These are phyloP conservation scores for Caryopteris hybrid DNA, from an alignment of 305 asterid genomes.

Conservation along the genomic window DNA sequence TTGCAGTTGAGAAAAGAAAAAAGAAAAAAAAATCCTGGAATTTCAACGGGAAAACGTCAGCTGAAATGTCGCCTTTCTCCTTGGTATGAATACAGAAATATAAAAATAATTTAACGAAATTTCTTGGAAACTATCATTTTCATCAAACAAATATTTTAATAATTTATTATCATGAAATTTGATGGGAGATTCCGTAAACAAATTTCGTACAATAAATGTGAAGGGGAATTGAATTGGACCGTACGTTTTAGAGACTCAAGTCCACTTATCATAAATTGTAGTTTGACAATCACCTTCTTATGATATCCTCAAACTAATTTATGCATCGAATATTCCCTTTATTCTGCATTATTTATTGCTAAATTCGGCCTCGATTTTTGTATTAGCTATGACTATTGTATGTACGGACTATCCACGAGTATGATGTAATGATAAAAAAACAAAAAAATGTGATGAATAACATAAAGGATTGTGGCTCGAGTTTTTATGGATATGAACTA, in stretches of 20 bases:
- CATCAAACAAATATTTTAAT: background rate
- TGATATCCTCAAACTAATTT: background rate
- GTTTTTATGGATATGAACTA: too few species aligned
- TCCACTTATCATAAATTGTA: conserved; percentile 45
- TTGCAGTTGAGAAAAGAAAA: too few species aligned
- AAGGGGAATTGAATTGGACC: background rate
- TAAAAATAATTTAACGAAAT: background rate
- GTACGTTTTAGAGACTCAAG: conserved; percentile 35
- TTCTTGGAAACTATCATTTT: conserved; percentile 4
- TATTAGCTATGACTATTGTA: background rate
- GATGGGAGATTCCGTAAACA: background rate
- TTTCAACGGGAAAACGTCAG: conserved; percentile 12
- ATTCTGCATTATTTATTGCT: conserved; percentile 16
- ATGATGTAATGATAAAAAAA: background rate
- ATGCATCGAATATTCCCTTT: background rate
- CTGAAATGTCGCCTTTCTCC: conserved; percentile 5
- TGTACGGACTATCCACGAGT: background rate
- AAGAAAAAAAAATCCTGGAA: background rate
- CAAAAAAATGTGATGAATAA: too few species aligned
- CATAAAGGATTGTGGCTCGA: too few species aligned
- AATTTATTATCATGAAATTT: background rate
- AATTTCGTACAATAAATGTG: background rate
- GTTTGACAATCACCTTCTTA: conserved; percentile 8
- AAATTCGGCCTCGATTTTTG: background rate
- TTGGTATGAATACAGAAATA: background rate